Percentiles rank a stretch among this genome's conserved stretches.
These are phyloP conservation scores for Albatrellus sp. DNA, from an alignment of 1,284 basidiomycete genomes.

Conservation along the genomic window DNA sequence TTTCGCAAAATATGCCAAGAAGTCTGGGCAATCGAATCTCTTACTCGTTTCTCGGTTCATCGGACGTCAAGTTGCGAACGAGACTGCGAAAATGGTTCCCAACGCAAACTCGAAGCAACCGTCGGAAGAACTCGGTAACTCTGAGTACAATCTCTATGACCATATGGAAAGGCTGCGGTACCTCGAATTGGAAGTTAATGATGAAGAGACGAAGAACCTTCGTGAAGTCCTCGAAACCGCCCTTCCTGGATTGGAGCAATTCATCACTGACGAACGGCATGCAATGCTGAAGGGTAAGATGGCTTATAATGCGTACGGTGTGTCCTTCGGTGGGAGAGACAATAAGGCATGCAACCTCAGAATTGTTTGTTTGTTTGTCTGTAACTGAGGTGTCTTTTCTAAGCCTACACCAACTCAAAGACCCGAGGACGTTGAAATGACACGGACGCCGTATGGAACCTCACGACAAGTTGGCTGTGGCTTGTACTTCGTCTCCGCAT, in stretches of 20 bases:
- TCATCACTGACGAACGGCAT: slow-evolving; percentile 52
- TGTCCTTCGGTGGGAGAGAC: slow-evolving; percentile 53
- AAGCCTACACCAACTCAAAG: slow-evolving; percentile 37
- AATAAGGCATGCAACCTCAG: slow-evolving; percentile 40
- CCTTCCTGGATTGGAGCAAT: slow-evolving; percentile 59
- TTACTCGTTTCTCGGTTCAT: slow-evolving; percentile 60
- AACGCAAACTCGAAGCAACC: slow-evolving; percentile 14
- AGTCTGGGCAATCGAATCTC: slow-evolving; percentile 30
- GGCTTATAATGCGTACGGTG: slow-evolving; percentile 63
- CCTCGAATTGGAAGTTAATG: slow-evolving; percentile 34
- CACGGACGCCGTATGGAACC: slow-evolving; percentile 63
- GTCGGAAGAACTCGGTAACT: slow-evolving; percentile 16
- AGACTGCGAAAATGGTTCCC: slow-evolving; percentile 43
- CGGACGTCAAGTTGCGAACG: slow-evolving; percentile 53
- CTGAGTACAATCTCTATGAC: slow-evolving; percentile 55
- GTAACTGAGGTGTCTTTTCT: not conserved
- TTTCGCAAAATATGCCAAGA: slow-evolving; percentile 41
- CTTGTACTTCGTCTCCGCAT: slow-evolving; percentile 64
- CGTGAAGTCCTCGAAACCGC: slow-evolving; percentile 43
- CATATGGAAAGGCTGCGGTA: slow-evolving; percentile 64
- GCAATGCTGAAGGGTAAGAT: slow-evolving; percentile 55
- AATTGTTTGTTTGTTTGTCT: not conserved
- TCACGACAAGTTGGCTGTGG: slow-evolving; percentile 60
- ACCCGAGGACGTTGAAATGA: slow-evolving; percentile 58
- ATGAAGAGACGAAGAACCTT: slow-evolving; percentile 42